A percentile compares a stretch with the other conserved stretches of the same genome.
phyloP scores from a whole-genome alignment of 1,284 basidiomycete genomes.

The Coniophora puteana region DNA sequence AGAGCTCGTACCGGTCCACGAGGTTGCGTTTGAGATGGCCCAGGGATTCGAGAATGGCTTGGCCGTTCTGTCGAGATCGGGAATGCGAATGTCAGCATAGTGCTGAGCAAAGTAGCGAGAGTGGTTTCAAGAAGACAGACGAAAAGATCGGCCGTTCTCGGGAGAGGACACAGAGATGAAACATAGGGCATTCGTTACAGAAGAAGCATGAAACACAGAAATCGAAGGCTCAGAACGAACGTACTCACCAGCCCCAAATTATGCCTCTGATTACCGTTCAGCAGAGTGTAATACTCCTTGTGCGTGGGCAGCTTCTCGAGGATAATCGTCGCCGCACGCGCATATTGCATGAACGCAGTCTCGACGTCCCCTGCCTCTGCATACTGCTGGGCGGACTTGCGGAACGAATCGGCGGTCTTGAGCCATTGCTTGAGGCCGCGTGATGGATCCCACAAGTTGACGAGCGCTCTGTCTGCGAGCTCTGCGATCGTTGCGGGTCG shows the following conservation, averaged over 20 bases:
- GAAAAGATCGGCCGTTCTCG: too few species aligned
- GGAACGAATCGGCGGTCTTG: constrained; percentile 31
- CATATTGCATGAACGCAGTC: constrained; percentile 34
- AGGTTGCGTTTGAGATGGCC: constrained; percentile 46
- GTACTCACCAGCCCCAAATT: constrained; percentile 36
- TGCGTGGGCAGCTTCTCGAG: constrained; percentile 39
- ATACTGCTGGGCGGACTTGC: constrained; percentile 26
- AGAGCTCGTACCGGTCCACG: constrained; percentile 49
- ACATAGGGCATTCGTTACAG: too few species aligned
- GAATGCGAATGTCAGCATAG: constrained; percentile 28
- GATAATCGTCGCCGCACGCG: constrained; percentile 38
- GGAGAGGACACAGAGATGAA: too few species aligned
- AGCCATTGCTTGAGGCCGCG: constrained; percentile 33
- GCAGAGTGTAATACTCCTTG: constrained; percentile 29
- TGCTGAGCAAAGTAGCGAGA: too few species aligned
- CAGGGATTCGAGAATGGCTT: constrained; percentile 57
- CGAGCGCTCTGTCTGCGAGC: constrained; percentile 31
- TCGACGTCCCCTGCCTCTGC: constrained; percentile 27
- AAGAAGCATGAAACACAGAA: not conserved
- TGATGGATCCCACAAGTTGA: constrained; percentile 30
- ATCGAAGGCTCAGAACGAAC: constrained; percentile 6
- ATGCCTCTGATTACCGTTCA: constrained; percentile 32
- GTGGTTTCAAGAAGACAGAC: constrained; percentile 1
- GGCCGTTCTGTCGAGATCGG: constrained; percentile 61
- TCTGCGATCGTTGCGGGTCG: constrained; percentile 31